phyloP scores from a whole-genome alignment of 2,329 filamentous ascomycete species.

The Fusarium drepaniforme region DNA sequence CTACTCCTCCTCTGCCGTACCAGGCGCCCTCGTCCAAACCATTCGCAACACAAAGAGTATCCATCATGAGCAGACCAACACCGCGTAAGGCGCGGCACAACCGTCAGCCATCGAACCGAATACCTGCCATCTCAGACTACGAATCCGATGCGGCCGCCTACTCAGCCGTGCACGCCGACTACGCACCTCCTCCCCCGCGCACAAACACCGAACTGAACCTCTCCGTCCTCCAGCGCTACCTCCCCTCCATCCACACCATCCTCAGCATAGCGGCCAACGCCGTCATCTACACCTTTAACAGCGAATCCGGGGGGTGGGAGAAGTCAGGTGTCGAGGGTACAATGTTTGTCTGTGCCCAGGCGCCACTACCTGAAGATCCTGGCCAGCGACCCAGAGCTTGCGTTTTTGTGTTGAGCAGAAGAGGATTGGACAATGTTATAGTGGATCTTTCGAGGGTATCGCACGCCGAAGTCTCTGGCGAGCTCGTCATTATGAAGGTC shows the following conservation, averaged over 20 bases:
- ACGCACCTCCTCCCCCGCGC: slow-evolving; percentile 66
- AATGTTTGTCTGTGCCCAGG: slow-evolving; percentile 84
- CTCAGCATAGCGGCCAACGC: slow-evolving; percentile 86
- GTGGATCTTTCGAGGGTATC: slow-evolving; percentile 71
- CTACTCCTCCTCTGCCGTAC: neutral
- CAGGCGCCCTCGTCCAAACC: neutral
- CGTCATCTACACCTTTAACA: slow-evolving; percentile 85
- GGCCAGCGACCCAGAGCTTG: slow-evolving; percentile 58
- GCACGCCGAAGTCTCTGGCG: slow-evolving; percentile 72
- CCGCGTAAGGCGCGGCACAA: slow-evolving; percentile 56
- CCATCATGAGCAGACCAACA: slow-evolving; percentile 58
- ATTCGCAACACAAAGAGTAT: slow-evolving; percentile 21
- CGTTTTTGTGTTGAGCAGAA: slow-evolving; percentile 80
- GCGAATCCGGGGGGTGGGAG: slow-evolving; percentile 78
- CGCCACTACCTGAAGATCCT: slow-evolving; percentile 53
- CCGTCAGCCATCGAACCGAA: slow-evolving; percentile 56
- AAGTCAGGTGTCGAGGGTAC: slow-evolving; percentile 89
- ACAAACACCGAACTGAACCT: slow-evolving; percentile 91
- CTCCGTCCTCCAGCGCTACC: slow-evolving; percentile 83
- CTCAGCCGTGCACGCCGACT: slow-evolving; percentile 49
- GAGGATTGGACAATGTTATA: slow-evolving; percentile 77
- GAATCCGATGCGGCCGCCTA: slow-evolving; percentile 70
- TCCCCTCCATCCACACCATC: slow-evolving; percentile 79
- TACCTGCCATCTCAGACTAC: slow-evolving; percentile 68
- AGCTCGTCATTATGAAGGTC: slow-evolving; percentile 64